Conservation (phyloP, 2,329 filamentous ascomycete species). For the Penicillium fuscoglaucum region DNA sequence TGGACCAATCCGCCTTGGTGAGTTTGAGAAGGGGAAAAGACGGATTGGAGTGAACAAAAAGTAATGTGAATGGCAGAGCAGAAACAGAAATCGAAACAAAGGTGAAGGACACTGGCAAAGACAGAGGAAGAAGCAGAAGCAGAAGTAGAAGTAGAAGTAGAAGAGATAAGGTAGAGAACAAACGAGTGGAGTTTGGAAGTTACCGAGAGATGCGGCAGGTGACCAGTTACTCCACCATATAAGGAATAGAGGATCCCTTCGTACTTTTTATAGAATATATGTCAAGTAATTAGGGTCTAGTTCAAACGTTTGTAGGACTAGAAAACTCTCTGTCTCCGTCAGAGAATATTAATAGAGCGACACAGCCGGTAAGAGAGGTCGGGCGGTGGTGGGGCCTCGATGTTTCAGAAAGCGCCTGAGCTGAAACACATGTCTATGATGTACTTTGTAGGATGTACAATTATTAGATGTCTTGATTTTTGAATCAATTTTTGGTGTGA, state of each 20-base stretch:
- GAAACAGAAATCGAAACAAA: background rate
- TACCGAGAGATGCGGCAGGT: conserved; percentile 13
- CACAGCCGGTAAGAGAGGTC: conserved; percentile 23
- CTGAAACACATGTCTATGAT: conserved; percentile 8
- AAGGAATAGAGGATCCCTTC: background rate
- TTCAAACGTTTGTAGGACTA: background rate
- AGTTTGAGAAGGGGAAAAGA: conserved; percentile 11
- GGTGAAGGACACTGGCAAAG: background rate
- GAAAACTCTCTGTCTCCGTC: background rate
- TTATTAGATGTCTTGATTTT: background rate
- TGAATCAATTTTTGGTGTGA: background rate
- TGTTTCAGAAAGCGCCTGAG: conserved; percentile 31
- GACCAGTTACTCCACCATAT: conserved; percentile 10
- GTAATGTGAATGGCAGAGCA: conserved; percentile 3
- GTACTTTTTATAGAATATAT: background rate
- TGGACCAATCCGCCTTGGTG: conserved; percentile 13
- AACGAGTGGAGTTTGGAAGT: conserved; percentile 18
- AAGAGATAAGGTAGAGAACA: conserved; percentile 13
- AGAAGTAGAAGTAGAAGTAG: conserved; percentile 15
- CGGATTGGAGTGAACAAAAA: conserved; percentile 7
- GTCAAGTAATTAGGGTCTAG: background rate
- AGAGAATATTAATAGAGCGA: conserved; percentile 27
- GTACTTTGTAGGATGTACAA: background rate
- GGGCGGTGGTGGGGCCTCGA: conserved; percentile 21
- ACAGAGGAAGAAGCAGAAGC: background rate